Evolutionary conservation across 768 basidiomycete species (phyloP), one percentile per base, ranked within the genome.

Genomic region (Mycena epipterygia): DNA sequence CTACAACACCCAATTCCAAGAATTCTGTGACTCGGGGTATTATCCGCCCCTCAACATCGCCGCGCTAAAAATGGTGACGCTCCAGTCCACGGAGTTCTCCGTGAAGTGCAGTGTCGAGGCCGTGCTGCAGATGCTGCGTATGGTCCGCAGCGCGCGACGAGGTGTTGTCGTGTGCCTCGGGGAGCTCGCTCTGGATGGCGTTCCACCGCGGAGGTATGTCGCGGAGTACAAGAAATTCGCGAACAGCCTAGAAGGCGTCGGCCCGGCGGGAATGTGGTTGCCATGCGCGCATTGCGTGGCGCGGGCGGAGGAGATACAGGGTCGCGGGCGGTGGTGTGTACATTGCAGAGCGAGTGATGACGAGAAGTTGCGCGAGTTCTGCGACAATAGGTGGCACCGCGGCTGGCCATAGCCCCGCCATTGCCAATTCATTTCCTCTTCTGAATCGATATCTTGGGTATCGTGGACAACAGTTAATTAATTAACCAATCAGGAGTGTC

Each of bases 151-250:
- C 27, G 27, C 29, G 49, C 48, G 61, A 27, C 48, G 49, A 17
- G 37, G 48, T 37, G 35, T 63, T 49, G 49, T 63, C 49, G 48
- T 63, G 49, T 63, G 61, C 49, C 48, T 63, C n/a, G 49, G 61
- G 29, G 61, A 30, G 48, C 48, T 63, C 27, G 0, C 17, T 35
- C 48, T 63, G 1, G 19, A 35, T 46, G 49, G 29, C 27, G 61
- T 41, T 0, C 0, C 61, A 8, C 49, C 61, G 37, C 48, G 60
- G 21, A 14, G 25, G 14, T 49, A 51, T 35, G 61, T 39, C 19
- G 61, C 49, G 3, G 49, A 27, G 27, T 52, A 52, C 27, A 35
- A 63, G 61, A 37, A 3, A 2, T 9, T 62, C 12, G 46, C 13
- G 48, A 48, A 51, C 14, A 23, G 33, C 13, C 60, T 62, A 23